Percentiles rank a stretch among this genome's conserved stretches.
Conservation (phyloP, 106 monocot species). For the Agapanthus africanus region DNA sequence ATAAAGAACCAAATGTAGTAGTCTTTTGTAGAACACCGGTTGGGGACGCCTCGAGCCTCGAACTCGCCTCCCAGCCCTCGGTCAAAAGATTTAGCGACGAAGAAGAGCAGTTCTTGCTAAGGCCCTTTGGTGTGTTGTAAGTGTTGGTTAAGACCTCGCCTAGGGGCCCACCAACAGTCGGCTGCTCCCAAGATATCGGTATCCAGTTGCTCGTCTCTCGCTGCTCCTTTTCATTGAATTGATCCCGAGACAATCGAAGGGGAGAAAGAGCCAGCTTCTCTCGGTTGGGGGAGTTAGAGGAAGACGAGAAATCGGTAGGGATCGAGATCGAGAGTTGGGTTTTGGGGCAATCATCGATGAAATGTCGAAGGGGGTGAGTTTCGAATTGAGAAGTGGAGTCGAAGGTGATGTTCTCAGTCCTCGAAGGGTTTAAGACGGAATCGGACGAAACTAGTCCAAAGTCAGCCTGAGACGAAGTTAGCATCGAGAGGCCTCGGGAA, state of each 20-base stretch:
- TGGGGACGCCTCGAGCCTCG: constrained; percentile 50
- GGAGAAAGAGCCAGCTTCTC: constrained; percentile 42
- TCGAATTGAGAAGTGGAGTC: background rate
- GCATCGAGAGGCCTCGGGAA: constrained; percentile 24
- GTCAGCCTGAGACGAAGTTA: constrained; percentile 11
- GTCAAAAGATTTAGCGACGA: constrained; percentile 51
- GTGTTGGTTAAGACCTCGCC: constrained; percentile 84
- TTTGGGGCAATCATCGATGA: constrained; percentile 60
- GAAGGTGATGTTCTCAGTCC: constrained; percentile 42
- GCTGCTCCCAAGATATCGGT: constrained; percentile 63
- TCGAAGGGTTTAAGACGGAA: constrained; percentile 24
- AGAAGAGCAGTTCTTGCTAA: constrained; percentile 32
- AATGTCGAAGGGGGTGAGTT: constrained; percentile 40
- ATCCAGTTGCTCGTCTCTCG: constrained; percentile 37
- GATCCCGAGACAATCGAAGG: constrained; percentile 36
- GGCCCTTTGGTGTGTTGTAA: constrained; percentile 30
- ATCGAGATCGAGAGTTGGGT: constrained; percentile 60
- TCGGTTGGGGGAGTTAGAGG: constrained; percentile 39
- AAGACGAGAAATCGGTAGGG: constrained; percentile 53
- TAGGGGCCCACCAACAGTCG: constrained; percentile 76
- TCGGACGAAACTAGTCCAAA: constrained; percentile 30
- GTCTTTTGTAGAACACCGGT: constrained; percentile 81
- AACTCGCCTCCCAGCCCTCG: constrained; percentile 59
- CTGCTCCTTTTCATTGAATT: constrained; percentile 56
- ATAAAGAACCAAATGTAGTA: constrained; percentile 54